phyloP scores from a whole-genome alignment of 2,329 filamentous ascomycete species.

The Trichoderma sp. region DNA sequence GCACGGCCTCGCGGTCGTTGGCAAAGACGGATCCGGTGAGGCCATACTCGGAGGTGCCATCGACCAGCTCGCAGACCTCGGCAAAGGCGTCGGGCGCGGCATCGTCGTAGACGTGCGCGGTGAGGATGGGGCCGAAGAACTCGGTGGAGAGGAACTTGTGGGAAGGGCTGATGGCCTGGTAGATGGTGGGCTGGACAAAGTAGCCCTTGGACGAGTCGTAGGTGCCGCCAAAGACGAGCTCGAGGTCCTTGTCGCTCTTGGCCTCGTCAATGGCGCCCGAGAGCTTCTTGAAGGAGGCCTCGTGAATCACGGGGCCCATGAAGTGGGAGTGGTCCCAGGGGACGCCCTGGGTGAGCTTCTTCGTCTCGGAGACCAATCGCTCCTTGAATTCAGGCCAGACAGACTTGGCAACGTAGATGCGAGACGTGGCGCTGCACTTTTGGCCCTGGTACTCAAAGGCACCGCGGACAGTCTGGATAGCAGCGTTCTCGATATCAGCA shows the following conservation, averaged over 20 bases:
- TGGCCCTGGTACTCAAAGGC: slow-evolving; percentile 91
- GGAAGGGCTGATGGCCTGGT: slow-evolving; percentile 68
- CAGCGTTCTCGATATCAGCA: slow-evolving; percentile 76
- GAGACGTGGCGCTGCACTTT: slow-evolving; percentile 84
- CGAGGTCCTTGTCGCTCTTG: slow-evolving; percentile 70
- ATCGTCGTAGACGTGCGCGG: slow-evolving; percentile 77
- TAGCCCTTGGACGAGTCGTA: slow-evolving; percentile 78
- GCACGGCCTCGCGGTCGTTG: slow-evolving; percentile 62
- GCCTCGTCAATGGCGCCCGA: slow-evolving; percentile 73
- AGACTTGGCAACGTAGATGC: slow-evolving; percentile 74
- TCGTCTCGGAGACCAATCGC: slow-evolving; percentile 64
- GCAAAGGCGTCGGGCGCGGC: slow-evolving; percentile 54
- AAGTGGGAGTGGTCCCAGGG: slow-evolving; percentile 73
- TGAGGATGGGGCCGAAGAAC: slow-evolving; percentile 78
- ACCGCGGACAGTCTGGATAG: slow-evolving; percentile 76
- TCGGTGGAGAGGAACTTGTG: slow-evolving; percentile 75
- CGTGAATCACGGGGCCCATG: slow-evolving; percentile 84
- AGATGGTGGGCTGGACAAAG: slow-evolving; percentile 82
- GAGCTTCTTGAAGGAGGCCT: slow-evolving; percentile 77
- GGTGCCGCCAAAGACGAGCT: slow-evolving; percentile 71
- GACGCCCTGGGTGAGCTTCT: slow-evolving; percentile 67
- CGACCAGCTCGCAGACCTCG: slow-evolving; percentile 61
- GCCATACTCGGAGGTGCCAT: slow-evolving; percentile 72
- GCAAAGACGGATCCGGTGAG: slow-evolving; percentile 77
- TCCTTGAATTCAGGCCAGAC: slow-evolving; percentile 70